Evolutionary conservation across 2,329 filamentous ascomycete species (phyloP), one percentile per base, ranked within the genome.

Genomic region (Aureobasidium lini): DNA sequence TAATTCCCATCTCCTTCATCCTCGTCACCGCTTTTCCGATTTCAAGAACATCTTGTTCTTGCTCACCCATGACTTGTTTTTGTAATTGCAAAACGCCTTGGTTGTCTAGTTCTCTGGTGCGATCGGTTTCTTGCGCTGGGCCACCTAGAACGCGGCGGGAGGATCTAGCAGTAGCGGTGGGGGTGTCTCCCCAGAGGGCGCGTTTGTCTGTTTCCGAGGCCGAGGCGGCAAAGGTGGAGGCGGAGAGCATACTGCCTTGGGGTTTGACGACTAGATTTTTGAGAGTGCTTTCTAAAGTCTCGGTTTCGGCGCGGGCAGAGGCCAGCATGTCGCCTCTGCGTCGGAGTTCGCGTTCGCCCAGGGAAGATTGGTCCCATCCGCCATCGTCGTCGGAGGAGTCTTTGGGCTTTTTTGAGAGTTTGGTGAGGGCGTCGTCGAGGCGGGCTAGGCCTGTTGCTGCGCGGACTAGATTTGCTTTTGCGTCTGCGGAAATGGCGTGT

Each of bases 101-200:
- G 66, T 94, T 94, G 68, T 90, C 89, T 57, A 90, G 73, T 70
- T 93, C 88, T 11, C 89, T 76, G 44, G 89, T 93, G 62, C 84
- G 82, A 60, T 89, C 85, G 15, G 88, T 92, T 73, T 95, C 89
- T 57, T 72, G 73, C 1, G 85, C 81, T 2, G 87, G 75, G 1
- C 81, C 86, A 1, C 89, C 89, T 0, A 93, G 76, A 3, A 92
- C 87, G 43, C 89, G 79, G 1, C 88, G 83, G 1, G 80, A 75
- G 36, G 48, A 23, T 5, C 60, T 42, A 29, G 66, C 66, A 3
- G 66, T 64, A 29, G 66, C 66, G 3, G 66, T 64, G 6, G 65
- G 59, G 6, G 68, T 68, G 13, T 71, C 68, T 49, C 63, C 62
- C 68, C 69, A 73, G 39, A 73, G 59, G 9, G 65, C 71, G 18